Percentiles rank a stretch among this genome's conserved stretches.
phyloP scores from a whole-genome alignment of 2,329 filamentous ascomycete species.

The Aspergillus udagawae region DNA sequence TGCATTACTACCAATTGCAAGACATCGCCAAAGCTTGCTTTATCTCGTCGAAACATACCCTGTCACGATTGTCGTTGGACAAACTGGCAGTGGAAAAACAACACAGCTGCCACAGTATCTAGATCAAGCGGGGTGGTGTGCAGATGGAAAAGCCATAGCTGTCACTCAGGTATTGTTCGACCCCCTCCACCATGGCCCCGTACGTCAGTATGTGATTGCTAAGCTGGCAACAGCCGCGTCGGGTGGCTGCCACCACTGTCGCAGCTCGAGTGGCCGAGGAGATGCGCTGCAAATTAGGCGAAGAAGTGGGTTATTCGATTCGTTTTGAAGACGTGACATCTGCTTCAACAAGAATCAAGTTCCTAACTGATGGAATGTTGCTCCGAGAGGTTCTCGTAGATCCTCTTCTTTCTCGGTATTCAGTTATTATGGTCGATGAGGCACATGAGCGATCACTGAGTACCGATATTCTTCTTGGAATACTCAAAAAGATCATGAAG shows the following conservation, averaged over 20 bases:
- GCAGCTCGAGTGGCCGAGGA: constrained; percentile 87
- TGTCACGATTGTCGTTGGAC: constrained; percentile 84
- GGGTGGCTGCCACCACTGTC: constrained; percentile 87
- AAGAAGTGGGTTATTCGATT: constrained; percentile 91
- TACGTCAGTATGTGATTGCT: constrained; percentile 3
- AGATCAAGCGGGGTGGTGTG: constrained; percentile 83
- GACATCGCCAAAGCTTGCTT: constrained; percentile 72
- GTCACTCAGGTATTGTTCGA: constrained; percentile 74
- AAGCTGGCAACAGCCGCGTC: constrained; percentile 61
- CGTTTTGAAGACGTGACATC: constrained; percentile 89
- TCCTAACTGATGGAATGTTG: constrained; percentile 87
- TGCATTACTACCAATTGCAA: constrained; percentile 78
- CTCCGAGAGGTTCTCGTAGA: constrained; percentile 91
- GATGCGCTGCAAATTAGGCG: constrained; percentile 76
- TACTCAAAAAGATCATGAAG: constrained; percentile 85
- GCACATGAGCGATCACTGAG: constrained; percentile 91
- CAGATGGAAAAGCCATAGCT: constrained; percentile 75
- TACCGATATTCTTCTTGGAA: constrained; percentile 82
- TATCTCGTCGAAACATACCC: constrained; percentile 82
- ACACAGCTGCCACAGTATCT: constrained; percentile 94
- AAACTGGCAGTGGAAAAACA: constrained; percentile 93
- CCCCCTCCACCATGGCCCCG: background rate
- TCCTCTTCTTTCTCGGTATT: constrained; percentile 84
- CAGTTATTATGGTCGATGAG: constrained; percentile 96
- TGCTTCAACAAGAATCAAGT: constrained; percentile 81